Base-by-base conservation (phyloP, 371 early-diverging fungal genomes). In the Apophysomyces variabilis region DNA sequence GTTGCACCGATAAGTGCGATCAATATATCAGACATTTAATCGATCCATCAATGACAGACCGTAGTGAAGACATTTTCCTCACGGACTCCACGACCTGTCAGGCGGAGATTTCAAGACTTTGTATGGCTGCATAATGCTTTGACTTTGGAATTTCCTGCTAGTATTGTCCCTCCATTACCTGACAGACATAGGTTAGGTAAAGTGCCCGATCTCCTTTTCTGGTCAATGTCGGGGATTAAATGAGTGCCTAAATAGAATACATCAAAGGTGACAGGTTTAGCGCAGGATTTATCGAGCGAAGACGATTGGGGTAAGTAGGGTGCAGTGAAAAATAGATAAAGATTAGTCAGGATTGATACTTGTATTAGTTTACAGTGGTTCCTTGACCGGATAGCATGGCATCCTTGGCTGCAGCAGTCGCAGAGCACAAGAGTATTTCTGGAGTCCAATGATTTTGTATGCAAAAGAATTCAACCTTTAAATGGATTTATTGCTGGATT, bases 61-160 rank as follows among this genome's bases (percentile, higher is more conserved):
- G 13, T 2, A 1, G 64, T 63, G 14, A 57, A 57, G 18, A 54
- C 57, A 9, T 63, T 63, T 57, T 21, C 38, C 32, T 63, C 64
- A n/a, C 71, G 82, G 7, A 74, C 71, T 18, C 69, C 75, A 32
- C 47, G 75, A 50, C 78, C 86, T 18, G 90, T 95, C 32, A 85
- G 96, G 61, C 85, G 97, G 67, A 86, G 98, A 64, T 98, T 91
- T 79, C 92, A 90, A 72, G 98, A 98, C 74, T 98, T 98, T 85
- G 87, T 87, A 11, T 93, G 92, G 93, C 85, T 98, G 57, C 88
- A 96, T 68, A 77, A 84, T 60, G 87, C 87, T 56, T 80, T 98
- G 41, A 66, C 75, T 32, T 82, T 86, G 44, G 93, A 92, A 73
- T 90, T 81, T 72, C 89, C 93, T 8, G 88, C 90, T 7, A 89